phyloP scores from a whole-genome alignment of 257 asterid species.

The Nicotiana sylvestris region DNA sequence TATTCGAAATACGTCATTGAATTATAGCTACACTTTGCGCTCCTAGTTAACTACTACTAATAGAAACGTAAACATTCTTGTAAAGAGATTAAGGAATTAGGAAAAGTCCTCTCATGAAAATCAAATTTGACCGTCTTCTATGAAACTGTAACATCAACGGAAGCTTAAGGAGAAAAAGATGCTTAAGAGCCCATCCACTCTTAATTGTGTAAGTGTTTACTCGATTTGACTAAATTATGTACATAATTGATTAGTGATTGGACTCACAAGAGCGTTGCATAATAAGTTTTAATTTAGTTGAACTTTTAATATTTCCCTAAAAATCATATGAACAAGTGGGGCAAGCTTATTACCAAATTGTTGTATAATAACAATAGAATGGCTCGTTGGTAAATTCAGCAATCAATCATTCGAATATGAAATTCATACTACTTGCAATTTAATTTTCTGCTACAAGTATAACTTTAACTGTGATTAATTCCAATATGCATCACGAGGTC shows the following conservation, averaged over 20 bases:
- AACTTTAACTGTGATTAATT: background rate
- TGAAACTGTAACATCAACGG: background rate
- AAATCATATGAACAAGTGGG: background rate
- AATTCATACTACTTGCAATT: slow-evolving; percentile 1
- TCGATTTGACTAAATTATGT: too few relatives aligned
- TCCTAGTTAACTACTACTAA: background rate
- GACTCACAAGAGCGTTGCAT: background rate
- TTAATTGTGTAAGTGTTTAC: background rate
- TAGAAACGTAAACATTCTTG: background rate
- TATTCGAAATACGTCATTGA: too few relatives aligned
- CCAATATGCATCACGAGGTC: background rate
- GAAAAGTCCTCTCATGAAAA: background rate
- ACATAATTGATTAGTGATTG: too few relatives aligned
- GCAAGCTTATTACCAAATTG: background rate
- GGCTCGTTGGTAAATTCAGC: background rate
- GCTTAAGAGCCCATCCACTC: background rate
- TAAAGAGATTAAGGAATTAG: background rate
- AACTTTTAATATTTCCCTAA: background rate
- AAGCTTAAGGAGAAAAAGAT: background rate
- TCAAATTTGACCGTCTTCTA: background rate
- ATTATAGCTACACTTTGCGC: too few relatives aligned
- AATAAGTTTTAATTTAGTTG: background rate
- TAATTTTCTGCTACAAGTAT: background rate
- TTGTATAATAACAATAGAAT: background rate
- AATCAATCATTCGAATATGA: background rate